A percentile compares a stretch with the other conserved stretches of the same genome.
Evolutionary conservation across 768 basidiomycete genomes (phyloP).

Genomic region (Coprinopsis marcescibilis): DNA sequence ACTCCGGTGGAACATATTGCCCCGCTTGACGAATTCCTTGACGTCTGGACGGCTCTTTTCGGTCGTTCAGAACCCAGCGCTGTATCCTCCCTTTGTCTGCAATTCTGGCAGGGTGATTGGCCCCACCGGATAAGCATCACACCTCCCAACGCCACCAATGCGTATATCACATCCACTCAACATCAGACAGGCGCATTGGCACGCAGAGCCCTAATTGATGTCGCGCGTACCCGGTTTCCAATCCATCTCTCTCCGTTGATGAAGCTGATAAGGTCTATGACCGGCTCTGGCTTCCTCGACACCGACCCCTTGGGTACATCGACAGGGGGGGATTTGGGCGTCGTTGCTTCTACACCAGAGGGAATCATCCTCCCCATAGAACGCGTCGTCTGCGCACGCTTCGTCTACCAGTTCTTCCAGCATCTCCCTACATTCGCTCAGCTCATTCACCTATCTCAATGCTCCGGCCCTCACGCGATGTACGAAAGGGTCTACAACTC

Average conservation of each 20-base stretch:
- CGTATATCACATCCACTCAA: neutral
- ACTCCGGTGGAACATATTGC: constrained; percentile 73
- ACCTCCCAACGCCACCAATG: neutral
- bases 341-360: constrained; percentile 24
- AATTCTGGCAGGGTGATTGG: constrained; percentile 84
- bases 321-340: constrained; percentile 26
- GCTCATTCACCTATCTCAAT: constrained; percentile 56
- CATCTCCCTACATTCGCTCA: constrained; percentile 71
- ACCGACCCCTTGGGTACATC: constrained; percentile 60
- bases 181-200: constrained; percentile 14
- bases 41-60: constrained; percentile 76
- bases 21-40: constrained; percentile 63
- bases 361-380: constrained; percentile 36
- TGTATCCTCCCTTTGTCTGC: constrained; percentile 62
- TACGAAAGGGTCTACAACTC: constrained; percentile 63
- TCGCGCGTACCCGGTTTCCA: constrained; percentile 79
- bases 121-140: too few species aligned
- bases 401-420: constrained; percentile 74
- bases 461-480: constrained; percentile 61
- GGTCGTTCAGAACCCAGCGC: constrained; percentile 68
- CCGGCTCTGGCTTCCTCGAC: constrained; percentile 70
- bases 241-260: constrained; percentile 67
- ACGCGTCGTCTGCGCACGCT: constrained; percentile 53
- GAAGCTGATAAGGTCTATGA: constrained; percentile 70
- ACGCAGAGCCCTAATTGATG: constrained; percentile 78